Base-by-base conservation (phyloP, 306 rosid genomes). In the Boehmeria nivea region DNA sequence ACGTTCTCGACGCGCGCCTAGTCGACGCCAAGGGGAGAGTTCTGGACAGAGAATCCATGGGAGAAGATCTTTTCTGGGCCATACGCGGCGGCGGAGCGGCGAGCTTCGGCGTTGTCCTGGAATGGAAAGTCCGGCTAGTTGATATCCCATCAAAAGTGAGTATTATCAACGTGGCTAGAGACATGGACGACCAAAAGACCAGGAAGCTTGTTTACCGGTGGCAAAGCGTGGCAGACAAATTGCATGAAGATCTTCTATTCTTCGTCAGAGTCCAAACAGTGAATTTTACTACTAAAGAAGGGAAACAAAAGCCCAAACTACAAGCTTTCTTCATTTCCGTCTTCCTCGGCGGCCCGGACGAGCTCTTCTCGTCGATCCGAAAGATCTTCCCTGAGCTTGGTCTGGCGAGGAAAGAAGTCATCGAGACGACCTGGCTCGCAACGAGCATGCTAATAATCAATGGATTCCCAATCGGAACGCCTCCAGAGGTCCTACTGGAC, bases 11-110 rank as follows among this genome's bases (percentile, higher is more conserved):
- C 23, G 78, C 67, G 3, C n/a, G 47, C 8, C 44, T 77, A 4
- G 72, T 72, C 0, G 48, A 54, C 24, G 82, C 28, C 3, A 25
- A 63, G 3, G 78, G 76, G 3, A 19, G 2, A 16, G 55, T 72
- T 14, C 69, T 72, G 8, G 65, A 77, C 3, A 33, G 73, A 51
- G 45, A 65, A 6, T 47, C 53, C 0, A 72, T 77, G 78, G 78
- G 78, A 6, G 76, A 77, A 39, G 78, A 77, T 57, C 21, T 68
- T 3, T 77, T 77, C 33, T 72, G 82, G 82, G 82, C 76, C 16
- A 60, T 77, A 27, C 44, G 78, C 59, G 82, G 76, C 3, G 75
- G 75, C 4, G 77, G 77, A 0, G 72, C 57, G 42, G 66, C 60
- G 2, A 72, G 82, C 53, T 72, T 77, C 12, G 82, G 76, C 3